A percentile compares a stretch with the other conserved stretches of the same genome.
Conservation (phyloP, 1,284 basidiomycete genomes). For the Cutaneotrichosporon curvatum region DNA sequence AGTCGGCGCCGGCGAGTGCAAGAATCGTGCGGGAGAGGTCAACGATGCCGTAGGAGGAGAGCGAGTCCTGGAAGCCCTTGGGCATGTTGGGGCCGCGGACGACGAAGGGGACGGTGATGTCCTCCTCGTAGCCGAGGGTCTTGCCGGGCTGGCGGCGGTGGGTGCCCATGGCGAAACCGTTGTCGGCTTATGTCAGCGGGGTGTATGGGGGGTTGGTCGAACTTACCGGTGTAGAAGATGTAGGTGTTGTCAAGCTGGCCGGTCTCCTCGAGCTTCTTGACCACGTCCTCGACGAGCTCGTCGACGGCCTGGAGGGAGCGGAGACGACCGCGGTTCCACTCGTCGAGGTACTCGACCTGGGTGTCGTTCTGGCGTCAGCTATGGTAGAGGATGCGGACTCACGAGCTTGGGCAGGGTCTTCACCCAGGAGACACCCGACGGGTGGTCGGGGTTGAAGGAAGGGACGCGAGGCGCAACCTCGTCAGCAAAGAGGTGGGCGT, state of each 20-base stretch:
- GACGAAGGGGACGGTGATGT: slow-evolving; percentile 31
- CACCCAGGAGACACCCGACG: slow-evolving; percentile 34
- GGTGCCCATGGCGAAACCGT: slow-evolving; percentile 33
- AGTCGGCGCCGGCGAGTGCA: slow-evolving; percentile 31
- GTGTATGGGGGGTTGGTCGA: not conserved
- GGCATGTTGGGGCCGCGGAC: slow-evolving; percentile 29
- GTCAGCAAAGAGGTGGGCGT: slow-evolving; percentile 24
- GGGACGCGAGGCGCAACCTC: slow-evolving; percentile 16
- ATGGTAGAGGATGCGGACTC: too few relatives aligned
- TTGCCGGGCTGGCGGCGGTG: slow-evolving; percentile 39
- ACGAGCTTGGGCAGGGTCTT: slow-evolving; percentile 22
- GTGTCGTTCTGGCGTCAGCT: slow-evolving; percentile 20
- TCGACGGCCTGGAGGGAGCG: slow-evolving; percentile 32
- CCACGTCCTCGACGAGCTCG: slow-evolving; percentile 33
- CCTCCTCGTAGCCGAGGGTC: slow-evolving; percentile 38
- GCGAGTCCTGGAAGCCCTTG: slow-evolving; percentile 17
- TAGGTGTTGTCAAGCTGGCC: slow-evolving; percentile 36
- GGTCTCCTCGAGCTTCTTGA: slow-evolving; percentile 24
- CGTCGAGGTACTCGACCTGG: slow-evolving; percentile 34
- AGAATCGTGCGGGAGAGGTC: slow-evolving; percentile 36
- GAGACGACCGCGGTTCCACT: slow-evolving; percentile 35
- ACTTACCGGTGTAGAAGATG: slow-evolving; percentile 30
- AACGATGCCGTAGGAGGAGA: slow-evolving; percentile 27
- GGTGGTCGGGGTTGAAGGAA: slow-evolving; percentile 27
- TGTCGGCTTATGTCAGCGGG: slow-evolving; percentile 24